Conservation (phyloP, 306 rosid species). For the Castanea crenata region DNA sequence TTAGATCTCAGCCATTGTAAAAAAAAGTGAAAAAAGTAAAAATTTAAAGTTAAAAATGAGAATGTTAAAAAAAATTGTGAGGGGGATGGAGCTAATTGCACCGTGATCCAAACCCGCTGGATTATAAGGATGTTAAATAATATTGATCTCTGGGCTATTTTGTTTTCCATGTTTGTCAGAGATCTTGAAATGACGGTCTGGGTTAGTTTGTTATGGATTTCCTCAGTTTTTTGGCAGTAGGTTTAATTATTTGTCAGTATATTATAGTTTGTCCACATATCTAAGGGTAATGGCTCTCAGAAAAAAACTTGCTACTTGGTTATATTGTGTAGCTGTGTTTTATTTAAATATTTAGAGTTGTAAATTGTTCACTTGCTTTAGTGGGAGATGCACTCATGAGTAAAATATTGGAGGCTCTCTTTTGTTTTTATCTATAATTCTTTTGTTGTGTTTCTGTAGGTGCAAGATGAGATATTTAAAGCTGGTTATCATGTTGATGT, state of each 20-base stretch:
- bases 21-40: no score
- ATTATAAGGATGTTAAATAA: neutral
- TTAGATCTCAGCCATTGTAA: no score
- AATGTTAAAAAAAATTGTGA: no score
- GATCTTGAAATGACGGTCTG: neutral
- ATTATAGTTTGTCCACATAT: no score
- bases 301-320: neutral
- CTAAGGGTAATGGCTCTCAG: neutral
- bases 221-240: neutral
- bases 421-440: neutral
- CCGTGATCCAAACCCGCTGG: no score
- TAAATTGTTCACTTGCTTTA: constrained; percentile 7
- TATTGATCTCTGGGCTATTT: neutral
- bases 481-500: constrained; percentile 79
- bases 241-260: neutral
- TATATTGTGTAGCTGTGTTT: neutral
- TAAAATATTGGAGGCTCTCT: neutral
- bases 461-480: constrained; percentile 62
- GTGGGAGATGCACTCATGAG: constrained; percentile 8
- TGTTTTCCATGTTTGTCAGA: neutral
- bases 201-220: neutral
- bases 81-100: no score
- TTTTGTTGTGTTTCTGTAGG: constrained; percentile 45
- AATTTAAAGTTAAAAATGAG: no score
- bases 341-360: neutral